These are phyloP conservation scores for Piedraia hortae DNA, from an alignment of 2,329 filamentous ascomycete species.

Conservation along the genomic window DNA sequence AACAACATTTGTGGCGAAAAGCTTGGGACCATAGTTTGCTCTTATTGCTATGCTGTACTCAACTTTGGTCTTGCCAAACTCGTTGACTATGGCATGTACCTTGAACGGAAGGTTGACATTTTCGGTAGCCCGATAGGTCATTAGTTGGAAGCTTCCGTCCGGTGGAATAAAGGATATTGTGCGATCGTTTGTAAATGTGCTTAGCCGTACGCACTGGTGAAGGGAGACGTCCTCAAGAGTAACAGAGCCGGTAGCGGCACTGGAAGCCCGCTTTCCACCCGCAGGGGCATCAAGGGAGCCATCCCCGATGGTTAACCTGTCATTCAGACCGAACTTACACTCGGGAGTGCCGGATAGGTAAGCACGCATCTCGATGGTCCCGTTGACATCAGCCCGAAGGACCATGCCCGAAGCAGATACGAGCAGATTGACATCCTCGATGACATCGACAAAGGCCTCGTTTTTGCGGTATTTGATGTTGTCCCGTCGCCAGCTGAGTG, in stretches of 20 bases:
- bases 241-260: constrained; percentile 82
- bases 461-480: constrained; percentile 99
- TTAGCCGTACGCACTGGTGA: constrained; percentile 88
- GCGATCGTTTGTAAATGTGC: constrained; percentile 89
- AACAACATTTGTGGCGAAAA: constrained; percentile 90
- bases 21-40: constrained; percentile 84
- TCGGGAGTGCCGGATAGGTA: constrained; percentile 91
- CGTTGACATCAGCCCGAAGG: constrained; percentile 80
- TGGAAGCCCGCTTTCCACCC: constrained; percentile 64
- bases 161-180: constrained; percentile 98
- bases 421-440: constrained; percentile 93
- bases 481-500: constrained; percentile 83
- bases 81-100: constrained; percentile 93
- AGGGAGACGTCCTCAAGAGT: constrained; percentile 96
- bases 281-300: constrained; percentile 25
- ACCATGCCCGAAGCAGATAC: constrained; percentile 97
- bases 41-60: constrained; percentile 96
- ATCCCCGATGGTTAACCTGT: constrained; percentile 65
- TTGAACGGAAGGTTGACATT: constrained; percentile 98
- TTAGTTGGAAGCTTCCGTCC: constrained; percentile 93
- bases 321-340: constrained; percentile 96
- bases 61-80: constrained; percentile 87
- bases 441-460: constrained; percentile 96
- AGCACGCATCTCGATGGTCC: constrained; percentile 94
- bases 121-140: constrained; percentile 93